Evolutionary conservation across 768 basidiomycete species (phyloP).

Genomic region (Lenzites betulinus): DNA sequence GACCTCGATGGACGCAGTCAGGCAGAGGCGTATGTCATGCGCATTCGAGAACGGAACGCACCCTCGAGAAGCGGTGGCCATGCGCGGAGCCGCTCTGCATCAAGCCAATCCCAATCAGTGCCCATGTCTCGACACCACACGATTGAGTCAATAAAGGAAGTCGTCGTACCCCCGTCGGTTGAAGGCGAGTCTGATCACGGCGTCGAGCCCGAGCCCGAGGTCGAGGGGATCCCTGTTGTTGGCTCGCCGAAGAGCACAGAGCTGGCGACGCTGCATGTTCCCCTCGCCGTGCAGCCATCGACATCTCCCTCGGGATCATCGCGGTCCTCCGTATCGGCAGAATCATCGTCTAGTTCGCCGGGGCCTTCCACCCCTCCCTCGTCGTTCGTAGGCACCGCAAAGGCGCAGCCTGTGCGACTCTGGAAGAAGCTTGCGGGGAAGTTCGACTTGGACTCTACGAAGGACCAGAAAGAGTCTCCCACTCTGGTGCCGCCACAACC

Average conservation of each 20-base stretch:
- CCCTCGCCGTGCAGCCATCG: constrained; percentile 12
- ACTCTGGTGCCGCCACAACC: not conserved
- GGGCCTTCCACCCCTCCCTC: constrained; percentile 13
- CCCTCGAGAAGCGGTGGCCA: not conserved
- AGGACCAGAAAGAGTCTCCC: constrained; percentile 7
- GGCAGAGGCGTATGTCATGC: constrained; percentile 27
- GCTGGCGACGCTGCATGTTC: constrained; percentile 1
- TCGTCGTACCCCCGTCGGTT: constrained; percentile 15
- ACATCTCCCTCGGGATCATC: constrained; percentile 22
- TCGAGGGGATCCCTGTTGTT: constrained; percentile 5
- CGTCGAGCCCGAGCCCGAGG: not conserved
- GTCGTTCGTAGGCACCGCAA: constrained; percentile 8
- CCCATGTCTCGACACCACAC: constrained; percentile 11
- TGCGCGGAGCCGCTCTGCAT: constrained; percentile 14
- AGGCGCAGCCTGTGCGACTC: constrained; percentile 14
- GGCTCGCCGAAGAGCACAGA: not conserved
- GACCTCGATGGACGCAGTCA: constrained; percentile 15
- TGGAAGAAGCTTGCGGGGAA: constrained; percentile 27
- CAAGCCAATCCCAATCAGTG: constrained; percentile 10
- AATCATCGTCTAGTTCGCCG: constrained; percentile 17
- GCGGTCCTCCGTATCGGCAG: constrained; percentile 12
- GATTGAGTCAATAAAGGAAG: constrained; percentile 22
- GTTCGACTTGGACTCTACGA: constrained; percentile 14
- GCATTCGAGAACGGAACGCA: constrained; percentile 19
- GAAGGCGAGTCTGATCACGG: constrained; percentile 8